Evolutionary conservation across 2,329 filamentous ascomycete species (phyloP).

Genomic region (Monosporascus sp.): DNA sequence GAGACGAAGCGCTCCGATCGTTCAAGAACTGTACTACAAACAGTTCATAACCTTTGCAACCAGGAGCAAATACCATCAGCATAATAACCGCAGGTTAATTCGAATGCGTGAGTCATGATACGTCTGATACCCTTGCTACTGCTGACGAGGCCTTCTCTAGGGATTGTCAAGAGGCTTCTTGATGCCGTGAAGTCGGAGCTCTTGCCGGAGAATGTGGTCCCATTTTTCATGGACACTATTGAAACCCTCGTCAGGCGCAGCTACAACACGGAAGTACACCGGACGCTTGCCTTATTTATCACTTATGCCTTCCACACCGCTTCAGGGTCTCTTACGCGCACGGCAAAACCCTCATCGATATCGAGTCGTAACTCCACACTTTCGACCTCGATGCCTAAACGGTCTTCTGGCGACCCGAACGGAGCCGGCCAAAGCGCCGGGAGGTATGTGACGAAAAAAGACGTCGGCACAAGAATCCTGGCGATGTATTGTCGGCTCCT

Average conservation of each 20-base stretch:
- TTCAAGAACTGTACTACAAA: slow-evolving; percentile 85
- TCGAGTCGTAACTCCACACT: slow-evolving; percentile 37
- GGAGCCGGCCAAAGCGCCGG: slow-evolving; percentile 26
- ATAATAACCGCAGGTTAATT: slow-evolving; percentile 81
- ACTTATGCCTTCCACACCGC: slow-evolving; percentile 79
- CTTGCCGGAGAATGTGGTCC: slow-evolving; percentile 65
- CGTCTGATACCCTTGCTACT: slow-evolving; percentile 8
- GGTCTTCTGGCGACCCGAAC: slow-evolving; percentile 31
- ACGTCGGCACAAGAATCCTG: slow-evolving; percentile 70
- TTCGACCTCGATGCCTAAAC: slow-evolving; percentile 25
- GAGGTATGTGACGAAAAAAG: slow-evolving; percentile 53
- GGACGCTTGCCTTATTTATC: slow-evolving; percentile 84
- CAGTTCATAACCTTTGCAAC: slow-evolving; percentile 86
- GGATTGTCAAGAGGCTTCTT: slow-evolving; percentile 82
- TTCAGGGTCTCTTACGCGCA: slow-evolving; percentile 42
- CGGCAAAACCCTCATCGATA: slow-evolving; percentile 40
- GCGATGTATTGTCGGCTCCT: slow-evolving; percentile 73
- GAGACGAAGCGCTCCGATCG: slow-evolving; percentile 70
- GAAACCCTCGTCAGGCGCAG: slow-evolving; percentile 74
- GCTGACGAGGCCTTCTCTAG: slow-evolving; percentile 36
- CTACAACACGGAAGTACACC: slow-evolving; percentile 76
- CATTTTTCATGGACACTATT: slow-evolving; percentile 73
- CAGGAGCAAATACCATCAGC: slow-evolving; percentile 87
- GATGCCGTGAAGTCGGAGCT: slow-evolving; percentile 86
- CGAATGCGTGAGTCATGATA: slow-evolving; percentile 70